Percentiles rank a stretch among this genome's conserved stretches.
phyloP scores from a whole-genome alignment of 2,329 filamentous ascomycete genomes.

The Ophiostoma sp. region DNA sequence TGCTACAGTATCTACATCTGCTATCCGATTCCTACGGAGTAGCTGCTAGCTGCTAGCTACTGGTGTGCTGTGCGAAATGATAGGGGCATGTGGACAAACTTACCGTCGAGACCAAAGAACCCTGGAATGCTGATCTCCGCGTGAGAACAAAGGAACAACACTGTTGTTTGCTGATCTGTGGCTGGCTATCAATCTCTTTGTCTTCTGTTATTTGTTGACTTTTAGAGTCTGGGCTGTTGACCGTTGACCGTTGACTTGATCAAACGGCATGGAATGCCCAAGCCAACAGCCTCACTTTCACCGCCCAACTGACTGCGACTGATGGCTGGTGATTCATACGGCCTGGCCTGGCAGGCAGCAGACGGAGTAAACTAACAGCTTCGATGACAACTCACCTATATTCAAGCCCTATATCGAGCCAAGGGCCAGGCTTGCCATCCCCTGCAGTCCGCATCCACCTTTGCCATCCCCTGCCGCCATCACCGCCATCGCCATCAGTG shows the following conservation, averaged over 20 bases:
- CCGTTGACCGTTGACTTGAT: not conserved
- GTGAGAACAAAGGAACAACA: not conserved
- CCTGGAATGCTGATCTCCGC: constrained; percentile 7
- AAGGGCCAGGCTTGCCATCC: not conserved
- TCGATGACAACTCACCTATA: constrained; percentile 8
- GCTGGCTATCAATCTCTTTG: not conserved
- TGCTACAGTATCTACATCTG: not conserved
- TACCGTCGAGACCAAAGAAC: not conserved
- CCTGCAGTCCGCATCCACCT: not conserved
- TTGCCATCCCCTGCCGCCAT: not conserved
- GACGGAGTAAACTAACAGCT: not conserved
- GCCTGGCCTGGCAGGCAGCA: not conserved
- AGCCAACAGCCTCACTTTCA: not conserved
- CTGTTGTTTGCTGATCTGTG: not conserved
- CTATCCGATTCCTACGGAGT: not conserved
- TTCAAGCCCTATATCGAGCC: constrained; percentile 8
- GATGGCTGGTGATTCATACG: not conserved
- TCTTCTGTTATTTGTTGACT: not conserved
- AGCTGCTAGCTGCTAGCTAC: not conserved
- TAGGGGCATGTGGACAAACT: not conserved
- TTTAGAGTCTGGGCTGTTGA: not conserved
- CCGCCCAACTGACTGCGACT: not conserved
- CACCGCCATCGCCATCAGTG: not conserved
- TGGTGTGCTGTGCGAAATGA: not conserved
- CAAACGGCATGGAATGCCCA: not conserved